These are phyloP conservation scores for Cucurbita ficifolia DNA, from an alignment of 306 rosid genomes.

Conservation along the genomic window DNA sequence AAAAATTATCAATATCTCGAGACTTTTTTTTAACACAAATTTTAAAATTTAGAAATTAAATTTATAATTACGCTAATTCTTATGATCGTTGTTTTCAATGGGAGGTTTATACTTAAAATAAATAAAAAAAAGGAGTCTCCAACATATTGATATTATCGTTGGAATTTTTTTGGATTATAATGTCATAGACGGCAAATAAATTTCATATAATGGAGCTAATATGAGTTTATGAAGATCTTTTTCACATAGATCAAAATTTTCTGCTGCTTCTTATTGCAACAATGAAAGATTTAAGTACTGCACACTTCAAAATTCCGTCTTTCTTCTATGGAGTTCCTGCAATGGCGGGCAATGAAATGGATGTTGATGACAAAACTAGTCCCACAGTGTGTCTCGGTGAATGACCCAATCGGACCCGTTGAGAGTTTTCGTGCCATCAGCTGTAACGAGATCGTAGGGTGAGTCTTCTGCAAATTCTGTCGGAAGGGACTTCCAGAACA, in stretches of 20 bases:
- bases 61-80: too few relatives aligned
- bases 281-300: not conserved
- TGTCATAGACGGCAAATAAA: not conserved
- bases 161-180: not conserved
- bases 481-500: slow-evolving; percentile 71
- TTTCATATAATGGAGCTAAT: too few relatives aligned
- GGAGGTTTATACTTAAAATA: not conserved
- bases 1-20: too few relatives aligned
- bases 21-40: too few relatives aligned
- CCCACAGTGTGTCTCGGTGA: slow-evolving; percentile 60
- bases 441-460: slow-evolving; percentile 68
- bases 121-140: too few relatives aligned
- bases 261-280: not conserved
- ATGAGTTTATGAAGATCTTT: not conserved
- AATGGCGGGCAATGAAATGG: not conserved
- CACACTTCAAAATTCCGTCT: not conserved
- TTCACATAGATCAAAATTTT: not conserved
- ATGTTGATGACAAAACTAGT: slow-evolving; percentile 22
- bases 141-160: not conserved
- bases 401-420: slow-evolving; percentile 78
- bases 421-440: slow-evolving; percentile 57
- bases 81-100: not conserved
- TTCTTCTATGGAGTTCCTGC: not conserved
- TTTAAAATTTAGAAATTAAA: too few relatives aligned
- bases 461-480: slow-evolving; percentile 82